phyloP scores from a whole-genome alignment of 2,329 filamentous ascomycete genomes.

The Ascochyta rabiei region DNA sequence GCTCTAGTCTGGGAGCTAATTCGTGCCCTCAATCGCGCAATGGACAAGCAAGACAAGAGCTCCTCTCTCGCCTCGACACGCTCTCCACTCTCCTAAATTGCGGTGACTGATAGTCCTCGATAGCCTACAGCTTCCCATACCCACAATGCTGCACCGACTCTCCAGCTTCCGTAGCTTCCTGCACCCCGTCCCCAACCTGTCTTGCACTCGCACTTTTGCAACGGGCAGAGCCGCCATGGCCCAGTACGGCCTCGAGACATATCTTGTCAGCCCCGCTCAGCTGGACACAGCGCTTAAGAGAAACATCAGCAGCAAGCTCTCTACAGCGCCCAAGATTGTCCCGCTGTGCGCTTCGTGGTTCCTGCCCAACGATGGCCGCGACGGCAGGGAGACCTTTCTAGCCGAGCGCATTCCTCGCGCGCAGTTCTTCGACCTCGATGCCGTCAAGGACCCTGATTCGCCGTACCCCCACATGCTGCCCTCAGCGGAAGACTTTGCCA shows the following conservation, averaged over 20 bases:
- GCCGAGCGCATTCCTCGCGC: conserved; percentile 85
- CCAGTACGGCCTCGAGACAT: conserved; percentile 68
- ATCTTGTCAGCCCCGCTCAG: conserved; percentile 84
- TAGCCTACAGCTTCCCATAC: conserved; percentile 32
- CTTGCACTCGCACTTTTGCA: conserved; percentile 17
- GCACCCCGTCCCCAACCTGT: conserved; percentile 26
- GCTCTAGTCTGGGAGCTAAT: conserved; percentile 16
- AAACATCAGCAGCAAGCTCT: conserved; percentile 79
- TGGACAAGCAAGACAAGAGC: conserved; percentile 3
- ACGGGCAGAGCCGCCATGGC: conserved; percentile 37
- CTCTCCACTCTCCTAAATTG: conserved; percentile 1
- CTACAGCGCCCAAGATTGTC: conserved; percentile 80
- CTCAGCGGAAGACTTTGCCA: conserved; percentile 76
- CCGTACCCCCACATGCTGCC: conserved; percentile 98
- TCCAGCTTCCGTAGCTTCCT: conserved; percentile 25
- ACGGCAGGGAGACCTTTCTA: conserved; percentile 79
- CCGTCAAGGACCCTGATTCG: conserved; percentile 82
- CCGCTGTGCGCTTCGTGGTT: conserved; percentile 96
- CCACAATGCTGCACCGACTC: conserved; percentile 22
- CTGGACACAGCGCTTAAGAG: conserved; percentile 80
- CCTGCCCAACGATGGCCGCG: conserved; percentile 86
- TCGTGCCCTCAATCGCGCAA: conserved; percentile 28
- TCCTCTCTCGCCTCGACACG: conserved; percentile 8
- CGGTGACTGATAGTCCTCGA: conserved; percentile 7
- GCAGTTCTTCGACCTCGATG: conserved; percentile 96